Evolutionary conservation across 2,329 filamentous ascomycete species (phyloP).

Genomic region (Fusarium coicis): DNA sequence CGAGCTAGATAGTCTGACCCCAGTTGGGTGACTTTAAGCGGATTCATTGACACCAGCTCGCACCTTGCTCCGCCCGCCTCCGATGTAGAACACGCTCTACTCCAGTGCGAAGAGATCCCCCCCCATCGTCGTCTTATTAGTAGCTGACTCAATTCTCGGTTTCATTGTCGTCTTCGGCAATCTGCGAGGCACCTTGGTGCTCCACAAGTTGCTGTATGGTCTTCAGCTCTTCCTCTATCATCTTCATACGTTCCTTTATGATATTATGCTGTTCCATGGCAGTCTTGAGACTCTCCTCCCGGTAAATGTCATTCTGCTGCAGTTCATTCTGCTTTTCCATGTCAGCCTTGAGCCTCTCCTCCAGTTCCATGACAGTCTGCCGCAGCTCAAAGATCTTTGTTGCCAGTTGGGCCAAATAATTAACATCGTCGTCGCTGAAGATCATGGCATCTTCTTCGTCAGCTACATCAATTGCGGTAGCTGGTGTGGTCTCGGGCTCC

Average conservation of each 20-base stretch:
- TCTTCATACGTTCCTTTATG: too few species aligned
- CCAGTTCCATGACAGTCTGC: neutral
- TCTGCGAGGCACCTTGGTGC: neutral
- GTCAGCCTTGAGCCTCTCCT: too few species aligned
- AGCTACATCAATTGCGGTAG: neutral
- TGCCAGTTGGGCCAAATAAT: neutral
- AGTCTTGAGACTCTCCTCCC: accelerated
- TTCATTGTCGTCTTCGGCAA: too few species aligned
- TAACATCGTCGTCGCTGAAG: neutral
- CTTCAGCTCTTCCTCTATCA: neutral
- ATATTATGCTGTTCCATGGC: too few species aligned
- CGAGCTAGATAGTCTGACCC: neutral
- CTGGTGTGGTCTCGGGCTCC: accelerated
- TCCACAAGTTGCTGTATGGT: neutral
- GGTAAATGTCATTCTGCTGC: neutral
- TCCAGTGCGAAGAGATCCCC: too few species aligned
- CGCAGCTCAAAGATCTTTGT: accelerated
- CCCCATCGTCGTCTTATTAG: too few species aligned
- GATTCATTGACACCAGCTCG: neutral
- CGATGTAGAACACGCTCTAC: neutral
- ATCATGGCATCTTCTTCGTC: neutral
- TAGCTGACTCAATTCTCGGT: neutral
- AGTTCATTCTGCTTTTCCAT: too few species aligned
- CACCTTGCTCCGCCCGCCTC: neutral
- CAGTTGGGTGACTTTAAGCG: neutral